These are phyloP conservation scores for Allium cepa DNA, from an alignment of 106 monocot genomes.

Conservation along the genomic window DNA sequence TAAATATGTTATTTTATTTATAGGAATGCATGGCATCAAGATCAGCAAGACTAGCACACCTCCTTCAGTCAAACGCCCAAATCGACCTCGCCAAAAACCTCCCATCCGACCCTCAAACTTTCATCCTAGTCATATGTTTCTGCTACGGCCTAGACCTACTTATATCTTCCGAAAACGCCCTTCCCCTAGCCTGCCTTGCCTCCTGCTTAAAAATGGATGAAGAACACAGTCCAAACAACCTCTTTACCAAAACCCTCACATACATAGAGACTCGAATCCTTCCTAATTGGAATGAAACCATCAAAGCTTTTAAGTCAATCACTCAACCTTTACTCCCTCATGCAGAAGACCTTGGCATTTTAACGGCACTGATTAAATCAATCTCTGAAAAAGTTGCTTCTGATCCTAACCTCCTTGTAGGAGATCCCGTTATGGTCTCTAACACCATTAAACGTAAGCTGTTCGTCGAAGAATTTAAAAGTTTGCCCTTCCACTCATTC, in stretches of 20 bases:
- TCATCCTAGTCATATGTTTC: conserved; percentile 20
- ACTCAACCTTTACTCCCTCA: conserved; percentile 3
- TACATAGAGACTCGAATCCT: conserved; percentile 23
- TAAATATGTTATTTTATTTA: neutral
- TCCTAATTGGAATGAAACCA: conserved; percentile 37
- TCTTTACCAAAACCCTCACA: conserved; percentile 18
- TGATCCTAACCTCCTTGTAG: conserved; percentile 15
- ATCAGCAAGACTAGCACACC: conserved; percentile 26
- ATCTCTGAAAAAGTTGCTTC: conserved; percentile 22
- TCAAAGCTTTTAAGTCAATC: conserved; percentile 14
- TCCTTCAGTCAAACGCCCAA: conserved; percentile 5
- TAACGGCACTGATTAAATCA: conserved; percentile 18
- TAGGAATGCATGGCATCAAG: conserved; percentile 24
- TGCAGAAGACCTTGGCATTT: conserved; percentile 17
- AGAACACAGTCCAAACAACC: conserved; percentile 26
- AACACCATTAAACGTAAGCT: neutral
- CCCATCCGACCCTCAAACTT: conserved; percentile 12
- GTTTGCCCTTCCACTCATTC: conserved; percentile 16
- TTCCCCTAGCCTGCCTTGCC: conserved; percentile 27
- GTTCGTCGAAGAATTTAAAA: conserved; percentile 21
- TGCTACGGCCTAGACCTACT: conserved; percentile 21
- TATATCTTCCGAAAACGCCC: conserved; percentile 18
- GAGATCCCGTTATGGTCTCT: neutral
- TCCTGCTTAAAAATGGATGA: conserved; percentile 31
- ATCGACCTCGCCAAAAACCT: conserved; percentile 6